phyloP scores from a whole-genome alignment of 1,139 yeast species.

The Casaregolazyma lundiana region DNA sequence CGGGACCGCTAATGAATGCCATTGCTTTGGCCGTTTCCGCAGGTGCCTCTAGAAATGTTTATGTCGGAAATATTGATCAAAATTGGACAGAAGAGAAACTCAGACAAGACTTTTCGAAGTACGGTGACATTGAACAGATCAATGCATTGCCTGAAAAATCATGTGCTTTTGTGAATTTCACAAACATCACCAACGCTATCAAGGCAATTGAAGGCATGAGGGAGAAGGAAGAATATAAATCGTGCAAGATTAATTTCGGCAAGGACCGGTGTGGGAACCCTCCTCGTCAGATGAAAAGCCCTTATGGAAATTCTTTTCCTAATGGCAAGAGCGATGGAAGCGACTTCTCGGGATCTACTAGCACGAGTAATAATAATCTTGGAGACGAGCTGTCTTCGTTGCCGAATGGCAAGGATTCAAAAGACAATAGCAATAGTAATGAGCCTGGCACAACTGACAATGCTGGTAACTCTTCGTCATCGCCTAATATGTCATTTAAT shows the following conservation, averaged over 20 bases:
- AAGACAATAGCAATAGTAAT: background rate
- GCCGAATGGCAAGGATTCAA: background rate
- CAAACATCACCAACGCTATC: constrained; percentile 81
- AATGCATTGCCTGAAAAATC: constrained; percentile 77
- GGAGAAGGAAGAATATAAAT: constrained; percentile 43
- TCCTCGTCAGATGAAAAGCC: constrained; percentile 36
- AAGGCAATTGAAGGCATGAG: constrained; percentile 71
- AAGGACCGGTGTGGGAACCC: constrained; percentile 93
- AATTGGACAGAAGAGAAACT: constrained; percentile 57
- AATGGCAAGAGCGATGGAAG: constrained; percentile 12
- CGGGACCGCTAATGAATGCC: constrained; percentile 83
- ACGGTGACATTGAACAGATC: constrained; percentile 93
- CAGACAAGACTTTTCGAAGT: constrained; percentile 69
- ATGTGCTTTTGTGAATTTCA: constrained; percentile 90
- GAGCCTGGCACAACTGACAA: constrained; percentile 1
- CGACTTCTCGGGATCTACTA: background rate
- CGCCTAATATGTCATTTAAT: constrained; percentile 9
- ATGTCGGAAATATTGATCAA: constrained; percentile 66
- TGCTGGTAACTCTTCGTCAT: constrained; percentile 4
- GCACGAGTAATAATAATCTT: background rate
- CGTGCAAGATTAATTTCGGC: constrained; percentile 75
- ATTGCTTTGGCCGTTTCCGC: constrained; percentile 82
- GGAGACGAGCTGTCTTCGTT: background rate
- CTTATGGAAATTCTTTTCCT: constrained; percentile 6
- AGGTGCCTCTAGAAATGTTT: constrained; percentile 90